phyloP scores from a whole-genome alignment of 371 early-diverging fungal species.

The Mortierella polycephala region DNA sequence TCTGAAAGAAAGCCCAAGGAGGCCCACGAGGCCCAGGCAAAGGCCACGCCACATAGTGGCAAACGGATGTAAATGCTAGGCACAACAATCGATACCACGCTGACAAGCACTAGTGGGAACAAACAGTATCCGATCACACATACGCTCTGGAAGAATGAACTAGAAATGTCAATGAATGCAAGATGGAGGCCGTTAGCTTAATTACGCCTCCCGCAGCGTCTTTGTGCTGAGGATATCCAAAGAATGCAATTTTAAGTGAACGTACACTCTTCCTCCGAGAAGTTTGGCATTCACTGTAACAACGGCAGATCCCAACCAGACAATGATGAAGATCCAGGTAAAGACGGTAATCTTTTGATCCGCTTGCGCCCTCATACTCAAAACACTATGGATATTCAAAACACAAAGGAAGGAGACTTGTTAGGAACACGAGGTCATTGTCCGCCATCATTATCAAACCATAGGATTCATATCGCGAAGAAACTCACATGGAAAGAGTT shows the following conservation, averaged over 20 bases:
- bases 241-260: neutral
- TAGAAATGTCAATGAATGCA: conserved; percentile 29
- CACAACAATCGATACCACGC: conserved; percentile 76
- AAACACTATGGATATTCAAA: conserved; percentile 52
- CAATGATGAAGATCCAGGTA: conserved; percentile 89
- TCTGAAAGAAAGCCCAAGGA: conserved; percentile 90
- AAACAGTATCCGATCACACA: conserved; percentile 96
- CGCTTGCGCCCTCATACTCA: conserved; percentile 71
- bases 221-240: neutral
- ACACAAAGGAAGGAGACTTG: neutral
- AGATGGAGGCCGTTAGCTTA: neutral
- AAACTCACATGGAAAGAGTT: conserved; percentile 80
- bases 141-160: conserved; percentile 94
- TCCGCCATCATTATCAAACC: neutral
- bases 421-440: neutral
- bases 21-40: conserved; percentile 92
- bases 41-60: conserved; percentile 75
- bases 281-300: conserved; percentile 94
- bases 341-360: conserved; percentile 88
- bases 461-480: neutral
- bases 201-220: neutral
- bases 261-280: conserved; percentile 89
- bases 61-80: conserved; percentile 73
- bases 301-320: conserved; percentile 92
- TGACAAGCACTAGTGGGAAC: conserved; percentile 88